Evolutionary conservation across 2,329 filamentous ascomycete species (phyloP).

Genomic region (Fusarium foetens): DNA sequence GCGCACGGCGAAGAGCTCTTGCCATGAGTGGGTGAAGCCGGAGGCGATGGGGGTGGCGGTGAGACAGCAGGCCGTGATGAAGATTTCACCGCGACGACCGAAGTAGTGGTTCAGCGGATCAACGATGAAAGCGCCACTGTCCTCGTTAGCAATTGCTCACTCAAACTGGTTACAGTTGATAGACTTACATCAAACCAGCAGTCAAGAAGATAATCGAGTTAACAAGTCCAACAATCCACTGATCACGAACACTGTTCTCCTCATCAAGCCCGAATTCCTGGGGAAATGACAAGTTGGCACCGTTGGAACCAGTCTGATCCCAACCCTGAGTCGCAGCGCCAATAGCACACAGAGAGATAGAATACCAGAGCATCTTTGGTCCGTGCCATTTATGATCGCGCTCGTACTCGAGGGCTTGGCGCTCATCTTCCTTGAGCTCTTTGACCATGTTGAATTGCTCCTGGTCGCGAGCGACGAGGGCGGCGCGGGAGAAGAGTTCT

Average conservation of each 20-base stretch:
- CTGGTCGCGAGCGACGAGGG: conserved; percentile 50
- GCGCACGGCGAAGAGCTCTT: conserved; percentile 71
- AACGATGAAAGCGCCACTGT: conserved; percentile 40
- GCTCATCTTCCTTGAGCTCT: conserved; percentile 48
- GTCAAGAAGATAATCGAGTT: conserved; percentile 51
- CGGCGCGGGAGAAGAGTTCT: conserved; percentile 53
- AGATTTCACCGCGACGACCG: conserved; percentile 74
- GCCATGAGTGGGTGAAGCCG: conserved; percentile 70
- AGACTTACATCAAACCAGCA: conserved; percentile 68
- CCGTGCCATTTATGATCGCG: conserved; percentile 69
- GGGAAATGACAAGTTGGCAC: conserved; percentile 70
- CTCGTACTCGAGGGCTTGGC: conserved; percentile 53
- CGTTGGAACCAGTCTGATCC: conserved; percentile 72
- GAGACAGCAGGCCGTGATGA: conserved; percentile 63
- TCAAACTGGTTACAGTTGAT: rapidly evolving
- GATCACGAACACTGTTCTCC: conserved; percentile 51
- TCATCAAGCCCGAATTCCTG: conserved; percentile 51
- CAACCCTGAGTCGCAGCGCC: conserved; percentile 69
- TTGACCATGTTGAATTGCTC: conserved; percentile 42
- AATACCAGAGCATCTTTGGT: conserved; percentile 54
- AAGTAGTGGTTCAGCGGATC: conserved; percentile 72
- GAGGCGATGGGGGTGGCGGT: conserved; percentile 55
- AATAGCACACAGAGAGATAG: conserved; percentile 65
- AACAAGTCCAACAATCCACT: conserved; percentile 53
- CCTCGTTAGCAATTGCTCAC: neutral